Evolutionary conservation across 2,329 filamentous ascomycete species (phyloP), one percentile per base, ranked within the genome.

Genomic region (Fusarium sp.): DNA sequence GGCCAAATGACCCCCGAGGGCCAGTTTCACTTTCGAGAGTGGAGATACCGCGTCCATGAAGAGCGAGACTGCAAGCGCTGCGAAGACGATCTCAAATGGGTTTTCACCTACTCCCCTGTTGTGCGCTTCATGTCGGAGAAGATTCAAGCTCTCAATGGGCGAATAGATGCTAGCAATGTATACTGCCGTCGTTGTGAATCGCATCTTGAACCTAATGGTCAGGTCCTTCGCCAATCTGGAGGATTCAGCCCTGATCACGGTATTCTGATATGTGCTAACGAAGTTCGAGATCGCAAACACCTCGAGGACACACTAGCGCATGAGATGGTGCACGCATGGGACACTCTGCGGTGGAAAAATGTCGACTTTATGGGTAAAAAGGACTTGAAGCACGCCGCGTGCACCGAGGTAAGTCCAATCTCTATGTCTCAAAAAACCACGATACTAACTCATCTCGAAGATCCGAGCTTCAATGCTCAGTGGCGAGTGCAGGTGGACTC

Each of bases 261-360:
- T 37, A 97, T 99, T 67, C 78, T 96, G 75, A 84, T 99, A 22
- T 99, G 96, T 80, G 93, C 96, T 51, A 99, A 99, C 80, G 90
- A 96, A 80, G 88, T 98, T 76, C 84, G 90, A 61, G 89, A 93
- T 76, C 83, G 89, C 58, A 89, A 90, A 32, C 93, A 97, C 77
- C 79, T 97, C 71, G 96, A 99, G 82, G 96, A 99, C 78, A 97
- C 94, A 13, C 83, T 99, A 75, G 90, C 94, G 28, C 96, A 99
- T 79, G 96, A 99, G 82, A 96, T 99, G 93, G 92, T 99, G 53
- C 96, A 99, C 79, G 94, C 94, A 2, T 98, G 94, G 84, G 96
- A 99, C 78, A 92, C 97, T 78, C 76, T 98, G 72, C 84, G 95
- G 67, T 99, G 93, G 83, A 96, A 97, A 80, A 62, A 62, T 28